Percentiles rank a stretch among this genome's conserved stretches.
These are phyloP conservation scores for Colletotrichum karsti DNA, from an alignment of 2,329 filamentous ascomycete species.

Conservation along the genomic window DNA sequence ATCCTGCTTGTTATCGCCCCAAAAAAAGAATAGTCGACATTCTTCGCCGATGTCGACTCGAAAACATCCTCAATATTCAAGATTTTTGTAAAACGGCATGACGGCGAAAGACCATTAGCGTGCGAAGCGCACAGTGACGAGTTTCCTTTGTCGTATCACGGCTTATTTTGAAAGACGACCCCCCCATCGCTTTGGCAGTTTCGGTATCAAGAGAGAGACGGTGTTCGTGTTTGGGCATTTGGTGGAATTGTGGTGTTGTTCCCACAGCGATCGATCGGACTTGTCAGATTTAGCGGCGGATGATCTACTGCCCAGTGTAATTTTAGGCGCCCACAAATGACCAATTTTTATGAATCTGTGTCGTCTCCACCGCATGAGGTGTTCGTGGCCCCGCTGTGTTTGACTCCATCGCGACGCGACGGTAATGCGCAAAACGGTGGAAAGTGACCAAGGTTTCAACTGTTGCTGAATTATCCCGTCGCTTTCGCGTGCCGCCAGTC, in stretches of 20 bases:
- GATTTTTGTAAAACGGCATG: conserved; percentile 16
- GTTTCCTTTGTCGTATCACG: conserved; percentile 14
- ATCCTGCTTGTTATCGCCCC: conserved; percentile 1
- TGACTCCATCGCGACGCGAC: not conserved
- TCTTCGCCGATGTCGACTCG: not conserved
- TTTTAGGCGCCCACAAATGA: conserved; percentile 17
- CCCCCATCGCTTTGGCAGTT: not conserved
- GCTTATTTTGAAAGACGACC: not conserved
- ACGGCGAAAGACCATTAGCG: conserved; percentile 4
- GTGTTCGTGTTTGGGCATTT: not conserved
- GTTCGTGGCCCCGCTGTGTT: not conserved
- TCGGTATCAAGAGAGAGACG: not conserved
- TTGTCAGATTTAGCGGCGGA: conserved; percentile 23
- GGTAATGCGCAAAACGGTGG: too few relatives aligned
- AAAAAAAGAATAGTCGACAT: not conserved
- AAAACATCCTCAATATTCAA: not conserved
- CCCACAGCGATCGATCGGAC: conserved; percentile 13
- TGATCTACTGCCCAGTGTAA: conserved; percentile 13
- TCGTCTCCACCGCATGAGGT: not conserved
- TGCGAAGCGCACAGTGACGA: conserved; percentile 5
- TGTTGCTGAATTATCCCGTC: too few relatives aligned
- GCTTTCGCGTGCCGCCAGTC: too few relatives aligned
- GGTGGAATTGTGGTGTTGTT: not conserved
- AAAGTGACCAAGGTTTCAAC: too few relatives aligned
- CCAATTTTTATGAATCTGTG: not conserved